phyloP scores from a whole-genome alignment of 257 asterid species.

The Datura wrightii region DNA sequence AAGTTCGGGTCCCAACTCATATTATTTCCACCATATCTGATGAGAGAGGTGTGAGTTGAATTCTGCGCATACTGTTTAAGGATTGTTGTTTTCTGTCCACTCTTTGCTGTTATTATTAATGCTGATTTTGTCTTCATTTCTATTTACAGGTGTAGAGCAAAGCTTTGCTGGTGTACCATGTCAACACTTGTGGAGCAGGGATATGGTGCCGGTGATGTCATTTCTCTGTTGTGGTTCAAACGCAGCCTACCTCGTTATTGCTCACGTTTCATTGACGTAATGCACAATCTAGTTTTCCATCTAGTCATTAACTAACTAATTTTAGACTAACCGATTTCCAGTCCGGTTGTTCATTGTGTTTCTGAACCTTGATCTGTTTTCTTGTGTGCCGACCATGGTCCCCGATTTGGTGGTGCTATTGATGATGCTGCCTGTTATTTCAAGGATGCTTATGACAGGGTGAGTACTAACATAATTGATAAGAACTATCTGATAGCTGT shows the following conservation, averaged over 20 bases:
- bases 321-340: background rate
- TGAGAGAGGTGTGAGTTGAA: slow-evolving; percentile 70
- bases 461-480: slow-evolving; percentile 36
- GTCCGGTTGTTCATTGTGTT: slow-evolving; percentile 1
- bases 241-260: slow-evolving; percentile 97
- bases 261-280: slow-evolving; percentile 86
- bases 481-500: background rate
- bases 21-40: slow-evolving; percentile 97
- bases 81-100: background rate
- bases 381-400: slow-evolving; percentile 94
- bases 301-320: background rate
- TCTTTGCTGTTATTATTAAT: background rate
- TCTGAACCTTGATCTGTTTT: slow-evolving; percentile 37
- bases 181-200: slow-evolving; percentile 63
- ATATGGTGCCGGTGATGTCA: slow-evolving; percentile 91
- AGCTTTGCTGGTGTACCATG: slow-evolving; percentile 80
- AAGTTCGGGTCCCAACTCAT: slow-evolving; percentile 97
- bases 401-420: slow-evolving; percentile 96
- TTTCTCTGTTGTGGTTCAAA: slow-evolving; percentile 96
- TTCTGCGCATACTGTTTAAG: background rate
- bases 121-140: slow-evolving; percentile 31
- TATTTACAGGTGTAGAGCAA: slow-evolving; percentile 88
- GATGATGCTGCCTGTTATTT: slow-evolving; percentile 49
- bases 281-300: slow-evolving; percentile 21
- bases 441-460: slow-evolving; percentile 96